These are phyloP conservation scores for Conoideocrella luteorostrata DNA, from an alignment of 2,329 filamentous ascomycete genomes.

Conservation along the genomic window DNA sequence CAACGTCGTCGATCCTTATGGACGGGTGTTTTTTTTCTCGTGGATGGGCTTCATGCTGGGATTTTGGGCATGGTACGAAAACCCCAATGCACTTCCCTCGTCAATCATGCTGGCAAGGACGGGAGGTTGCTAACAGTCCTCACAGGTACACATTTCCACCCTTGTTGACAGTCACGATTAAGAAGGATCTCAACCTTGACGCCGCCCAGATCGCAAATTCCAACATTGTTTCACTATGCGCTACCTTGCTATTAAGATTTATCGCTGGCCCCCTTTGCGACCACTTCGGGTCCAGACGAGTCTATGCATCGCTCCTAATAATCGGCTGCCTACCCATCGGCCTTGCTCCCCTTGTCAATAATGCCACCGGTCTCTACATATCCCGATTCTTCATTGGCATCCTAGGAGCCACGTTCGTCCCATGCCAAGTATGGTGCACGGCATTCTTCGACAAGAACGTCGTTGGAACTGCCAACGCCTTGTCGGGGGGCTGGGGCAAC, in stretches of 20 bases:
- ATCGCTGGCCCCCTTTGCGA: conserved; percentile 82
- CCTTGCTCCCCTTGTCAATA: conserved; percentile 70
- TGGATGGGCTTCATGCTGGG: conserved; percentile 82
- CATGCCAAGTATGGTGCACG: conserved; percentile 88
- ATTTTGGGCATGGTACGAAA: conserved; percentile 73
- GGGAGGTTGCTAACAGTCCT: neutral
- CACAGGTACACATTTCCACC: conserved; percentile 75
- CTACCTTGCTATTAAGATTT: conserved; percentile 65
- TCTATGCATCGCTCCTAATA: conserved; percentile 73
- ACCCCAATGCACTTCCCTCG: too few species aligned
- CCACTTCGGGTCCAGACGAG: conserved; percentile 70
- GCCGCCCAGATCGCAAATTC: conserved; percentile 74
- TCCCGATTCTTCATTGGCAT: conserved; percentile 78
- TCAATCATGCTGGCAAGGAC: too few species aligned
- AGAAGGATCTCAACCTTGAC: conserved; percentile 67
- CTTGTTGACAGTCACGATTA: conserved; percentile 70
- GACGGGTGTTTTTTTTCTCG: conserved; percentile 83
- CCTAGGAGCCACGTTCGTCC: conserved; percentile 71
- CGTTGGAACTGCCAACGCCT: conserved; percentile 79
- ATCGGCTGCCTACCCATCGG: conserved; percentile 74
- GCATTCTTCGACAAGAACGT: conserved; percentile 92
- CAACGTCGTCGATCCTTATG: conserved; percentile 73
- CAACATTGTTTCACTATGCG: conserved; percentile 75
- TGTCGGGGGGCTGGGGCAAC: conserved; percentile 82
- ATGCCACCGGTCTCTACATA: conserved; percentile 55